Percentiles rank a stretch among this genome's conserved stretches.
These are phyloP conservation scores for Toxicodendron radicans DNA, from an alignment of 345 rosid genomes.

Conservation along the genomic window DNA sequence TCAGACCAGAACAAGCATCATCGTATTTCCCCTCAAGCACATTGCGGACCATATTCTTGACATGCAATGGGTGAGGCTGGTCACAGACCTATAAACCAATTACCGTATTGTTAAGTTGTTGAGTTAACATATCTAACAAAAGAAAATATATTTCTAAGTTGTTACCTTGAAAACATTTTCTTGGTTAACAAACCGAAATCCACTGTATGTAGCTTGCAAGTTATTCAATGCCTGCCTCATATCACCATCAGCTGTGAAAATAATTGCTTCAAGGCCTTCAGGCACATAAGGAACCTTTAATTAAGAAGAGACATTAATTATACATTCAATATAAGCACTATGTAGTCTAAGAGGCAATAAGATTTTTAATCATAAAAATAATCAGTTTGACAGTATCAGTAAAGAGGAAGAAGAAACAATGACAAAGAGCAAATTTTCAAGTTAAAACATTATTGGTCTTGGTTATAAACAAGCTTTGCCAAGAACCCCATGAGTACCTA, in stretches of 20 bases:
- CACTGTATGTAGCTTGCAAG: constrained; percentile 92
- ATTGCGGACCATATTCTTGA: constrained; percentile 81
- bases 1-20: constrained; percentile 80
- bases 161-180: constrained; percentile 96
- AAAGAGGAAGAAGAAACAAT: not conserved
- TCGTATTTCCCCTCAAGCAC: constrained; percentile 88
- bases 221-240: constrained; percentile 99
- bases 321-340: not conserved
- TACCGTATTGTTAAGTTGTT: constrained; percentile 3
- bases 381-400: not conserved
- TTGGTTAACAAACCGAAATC: constrained; percentile 89
- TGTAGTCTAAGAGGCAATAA: not conserved
- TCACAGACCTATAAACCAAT: constrained; percentile 71
- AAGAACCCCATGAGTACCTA: not conserved
- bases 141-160: constrained; percentile 2
- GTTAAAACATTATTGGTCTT: not conserved
- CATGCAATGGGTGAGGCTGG: constrained; percentile 97
- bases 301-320: constrained; percentile 21
- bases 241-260: constrained; percentile 99
- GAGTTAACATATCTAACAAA: not conserved
- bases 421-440: not conserved
- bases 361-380: not conserved
- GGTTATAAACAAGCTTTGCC: not conserved
- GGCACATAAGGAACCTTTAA: constrained; percentile 87
- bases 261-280: constrained; percentile 96